Percentiles rank a stretch among this genome's conserved stretches.
Evolutionary conservation across 129 eudicot genomes (phyloP).

Genomic region (Oenanthe sinensis): DNA sequence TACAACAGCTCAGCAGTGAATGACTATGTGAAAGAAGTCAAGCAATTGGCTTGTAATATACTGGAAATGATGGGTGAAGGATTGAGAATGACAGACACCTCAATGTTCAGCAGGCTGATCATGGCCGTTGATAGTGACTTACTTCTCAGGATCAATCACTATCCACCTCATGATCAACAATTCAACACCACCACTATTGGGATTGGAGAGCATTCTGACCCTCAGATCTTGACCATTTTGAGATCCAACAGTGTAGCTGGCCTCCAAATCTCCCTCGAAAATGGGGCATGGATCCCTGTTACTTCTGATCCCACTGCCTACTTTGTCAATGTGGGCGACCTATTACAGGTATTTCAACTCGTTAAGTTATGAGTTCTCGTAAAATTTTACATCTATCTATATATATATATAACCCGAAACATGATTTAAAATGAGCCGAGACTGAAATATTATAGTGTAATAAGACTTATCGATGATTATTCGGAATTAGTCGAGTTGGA

Average conservation of each 20-base stretch:
- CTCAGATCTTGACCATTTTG: slow-evolving; percentile 74
- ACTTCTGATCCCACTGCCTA: slow-evolving; percentile 51
- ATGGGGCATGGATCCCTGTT: slow-evolving; percentile 66
- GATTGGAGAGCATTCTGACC: slow-evolving; percentile 83
- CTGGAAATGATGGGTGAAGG: slow-evolving; percentile 54
- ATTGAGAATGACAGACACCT: slow-evolving; percentile 31
- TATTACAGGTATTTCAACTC: slow-evolving; percentile 47
- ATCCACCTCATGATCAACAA: slow-evolving; percentile 34
- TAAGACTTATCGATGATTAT: no score
- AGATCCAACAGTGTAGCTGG: slow-evolving; percentile 62
- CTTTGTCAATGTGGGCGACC: slow-evolving; percentile 69
- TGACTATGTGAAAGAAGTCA: slow-evolving; percentile 51
- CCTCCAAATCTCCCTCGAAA: slow-evolving; percentile 52
- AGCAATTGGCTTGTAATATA: slow-evolving; percentile 56
- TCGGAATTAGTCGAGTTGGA: no score
- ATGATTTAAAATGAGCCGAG: no score
- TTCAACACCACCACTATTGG: slow-evolving; percentile 28
- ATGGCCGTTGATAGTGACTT: slow-evolving; percentile 48
- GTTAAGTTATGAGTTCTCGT: no score
- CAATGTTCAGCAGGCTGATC: slow-evolving; percentile 39
- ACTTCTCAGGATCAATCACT: slow-evolving; percentile 68
- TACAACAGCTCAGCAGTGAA: slow-evolving; percentile 44
- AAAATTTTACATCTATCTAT: no score
- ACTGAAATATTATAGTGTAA: no score
- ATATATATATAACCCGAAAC: not conserved